Evolutionary conservation across 768 basidiomycete species (phyloP).

Genomic region (Cystobasidium onofrii): DNA sequence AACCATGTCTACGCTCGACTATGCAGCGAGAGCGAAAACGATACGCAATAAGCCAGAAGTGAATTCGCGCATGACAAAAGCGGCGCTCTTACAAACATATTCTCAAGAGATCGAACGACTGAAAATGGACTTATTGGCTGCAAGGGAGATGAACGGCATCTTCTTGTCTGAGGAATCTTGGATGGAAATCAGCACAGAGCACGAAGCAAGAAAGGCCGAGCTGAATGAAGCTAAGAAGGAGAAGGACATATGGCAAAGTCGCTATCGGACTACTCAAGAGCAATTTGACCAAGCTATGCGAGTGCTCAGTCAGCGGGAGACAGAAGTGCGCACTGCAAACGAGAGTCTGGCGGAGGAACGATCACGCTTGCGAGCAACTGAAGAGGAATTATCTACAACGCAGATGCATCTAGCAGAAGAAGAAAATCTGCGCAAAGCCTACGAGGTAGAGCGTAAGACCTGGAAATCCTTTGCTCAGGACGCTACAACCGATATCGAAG

Average conservation of each 20-base stretch:
- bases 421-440: constrained; percentile 63
- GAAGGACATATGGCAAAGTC: constrained; percentile 71
- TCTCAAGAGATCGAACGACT: constrained; percentile 85
- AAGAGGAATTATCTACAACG: constrained; percentile 56
- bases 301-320: constrained; percentile 63
- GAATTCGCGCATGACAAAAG: constrained; percentile 87
- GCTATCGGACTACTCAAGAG: constrained; percentile 68
- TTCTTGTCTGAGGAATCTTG: constrained; percentile 86
- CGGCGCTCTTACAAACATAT: constrained; percentile 86
- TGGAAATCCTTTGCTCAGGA: constrained; percentile 37
- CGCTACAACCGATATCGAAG: constrained; percentile 29
- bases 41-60: constrained; percentile 92
- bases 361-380: constrained; percentile 53
- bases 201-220: constrained; percentile 67
- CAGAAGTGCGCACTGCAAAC: constrained; percentile 61
- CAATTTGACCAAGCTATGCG: constrained; percentile 87
- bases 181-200: constrained; percentile 68
- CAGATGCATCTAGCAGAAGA: constrained; percentile 68
- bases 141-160: constrained; percentile 91
- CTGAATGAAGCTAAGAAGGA: constrained; percentile 74
- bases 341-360: constrained; percentile 55
- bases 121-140: constrained; percentile 75
- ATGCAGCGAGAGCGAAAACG: constrained; percentile 87
- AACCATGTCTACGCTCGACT: constrained; percentile 87
- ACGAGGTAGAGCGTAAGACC: constrained; percentile 50